phyloP scores from a whole-genome alignment of 2,329 filamentous ascomycete genomes.

The Arthrobotrys sphaeroides region DNA sequence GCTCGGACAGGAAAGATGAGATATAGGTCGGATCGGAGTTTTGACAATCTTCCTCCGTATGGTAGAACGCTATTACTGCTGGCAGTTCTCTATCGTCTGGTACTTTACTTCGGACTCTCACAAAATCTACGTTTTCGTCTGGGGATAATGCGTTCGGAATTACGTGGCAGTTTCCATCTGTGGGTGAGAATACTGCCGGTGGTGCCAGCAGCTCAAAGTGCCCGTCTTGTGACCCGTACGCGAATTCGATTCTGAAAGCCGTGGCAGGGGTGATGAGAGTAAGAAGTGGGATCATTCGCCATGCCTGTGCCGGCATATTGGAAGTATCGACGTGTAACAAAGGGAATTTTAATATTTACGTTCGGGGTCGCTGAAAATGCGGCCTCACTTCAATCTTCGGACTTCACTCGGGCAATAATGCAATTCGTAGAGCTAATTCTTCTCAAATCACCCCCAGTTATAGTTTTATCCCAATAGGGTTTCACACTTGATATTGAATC shows the following conservation, averaged over 20 bases:
- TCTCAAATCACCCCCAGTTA: too few relatives aligned
- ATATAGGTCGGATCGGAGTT: slow-evolving; percentile 1
- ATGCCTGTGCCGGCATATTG: neutral
- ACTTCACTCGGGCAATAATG: too few relatives aligned
- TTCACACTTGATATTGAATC: too few relatives aligned
- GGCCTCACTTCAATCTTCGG: too few relatives aligned
- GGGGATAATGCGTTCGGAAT: neutral
- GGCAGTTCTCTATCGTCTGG: neutral
- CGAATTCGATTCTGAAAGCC: slow-evolving; percentile 20
- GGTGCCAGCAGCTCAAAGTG: neutral
- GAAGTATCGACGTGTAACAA: neutral
- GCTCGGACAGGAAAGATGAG: neutral
- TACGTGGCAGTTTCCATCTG: neutral
- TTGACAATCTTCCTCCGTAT: neutral
- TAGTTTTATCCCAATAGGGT: too few relatives aligned
- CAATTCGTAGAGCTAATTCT: too few relatives aligned
- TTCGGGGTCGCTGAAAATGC: too few relatives aligned
- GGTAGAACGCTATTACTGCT: slow-evolving; percentile 8
- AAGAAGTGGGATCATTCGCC: neutral
- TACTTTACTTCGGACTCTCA: neutral
- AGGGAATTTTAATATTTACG: too few relatives aligned
- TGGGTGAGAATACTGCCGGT: neutral
- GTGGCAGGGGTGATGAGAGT: neutral
- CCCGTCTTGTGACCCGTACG: neutral
- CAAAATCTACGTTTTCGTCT: neutral